These are phyloP conservation scores for Phlegmacium glaucopus DNA, from an alignment of 768 basidiomycete species.

Conservation along the genomic window DNA sequence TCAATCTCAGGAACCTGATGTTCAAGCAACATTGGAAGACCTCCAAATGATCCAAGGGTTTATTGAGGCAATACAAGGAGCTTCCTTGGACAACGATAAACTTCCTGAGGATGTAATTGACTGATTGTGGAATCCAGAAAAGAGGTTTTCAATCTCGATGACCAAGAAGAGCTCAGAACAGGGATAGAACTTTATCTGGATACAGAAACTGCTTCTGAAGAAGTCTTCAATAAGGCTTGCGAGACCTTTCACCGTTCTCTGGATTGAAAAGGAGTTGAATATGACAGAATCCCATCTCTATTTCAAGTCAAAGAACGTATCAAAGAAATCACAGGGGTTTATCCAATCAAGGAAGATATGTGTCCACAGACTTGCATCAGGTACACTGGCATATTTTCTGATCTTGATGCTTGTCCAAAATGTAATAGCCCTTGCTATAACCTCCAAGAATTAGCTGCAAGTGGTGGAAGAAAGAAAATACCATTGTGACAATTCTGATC, in stretches of 20 bases:
- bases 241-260: neutral
- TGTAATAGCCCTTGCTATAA: conserved; percentile 10
- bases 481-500: no score
- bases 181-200: conserved; percentile 6
- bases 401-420: conserved; percentile 3
- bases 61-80: conserved; percentile 7
- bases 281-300: neutral
- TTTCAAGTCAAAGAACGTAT: conserved; percentile 7
- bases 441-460: neutral
- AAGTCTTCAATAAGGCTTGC: conserved; percentile 4
- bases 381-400: conserved; percentile 12
- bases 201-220: conserved; percentile 1
- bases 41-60: conserved; percentile 8
- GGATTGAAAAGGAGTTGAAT: neutral
- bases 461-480: no score
- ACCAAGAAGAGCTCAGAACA: neutral
- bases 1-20: neutral
- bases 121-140: conserved; percentile 10
- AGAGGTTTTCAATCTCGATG: neutral
- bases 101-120: conserved; percentile 6
- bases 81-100: conserved; percentile 14
- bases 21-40: conserved; percentile 1
- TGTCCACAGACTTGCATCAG: conserved; percentile 13
- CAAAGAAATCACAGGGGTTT: conserved; percentile 11
- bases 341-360: conserved; percentile 11